Evolutionary conservation across 106 monocot genomes (phyloP), one percentile per base, ranked within the genome.

Genomic region (Acorus gramineus): DNA sequence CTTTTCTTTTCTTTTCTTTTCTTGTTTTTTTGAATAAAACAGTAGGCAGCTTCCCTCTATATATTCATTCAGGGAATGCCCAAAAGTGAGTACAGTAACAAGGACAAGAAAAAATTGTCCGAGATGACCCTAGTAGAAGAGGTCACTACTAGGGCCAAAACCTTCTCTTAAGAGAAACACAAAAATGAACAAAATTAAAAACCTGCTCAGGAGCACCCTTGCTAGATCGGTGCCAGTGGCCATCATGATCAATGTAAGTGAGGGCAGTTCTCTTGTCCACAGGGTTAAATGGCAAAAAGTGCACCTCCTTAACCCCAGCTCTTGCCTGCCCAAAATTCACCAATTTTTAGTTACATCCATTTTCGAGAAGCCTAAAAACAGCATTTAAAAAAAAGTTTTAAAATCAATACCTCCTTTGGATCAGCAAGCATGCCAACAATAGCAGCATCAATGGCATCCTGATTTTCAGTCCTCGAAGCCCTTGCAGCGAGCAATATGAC

Each of bases 141-240:
- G 42, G 53, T 50, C 14, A 51, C 2, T 52, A 47, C 8, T 4
- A 6, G 49, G 5, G 13, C 5, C 12, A 57, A 1, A 61, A 14
- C 28, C 28, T 28, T 28, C 28, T 28, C 28, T 28, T 11, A 3
- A 55, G 49, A 46, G 11, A 12, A 14, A 63, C n/a, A 10, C n/a
- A 14, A 11, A 8, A 63, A 6, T 50, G 8, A 7, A 58, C 1
- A 42, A 44, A 77, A 7, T 9, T 44, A 10, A 42, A 44, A 55
- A 93, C 89, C 89, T 94, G 95, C 74, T 96, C 95, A 2, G 95
- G 95, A 44, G 95, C 95, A 61, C 95, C 95, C 72, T 96, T 96
- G 72, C 95, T 96, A 6, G 61, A 87, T 57, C 95, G 95, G 60
- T 85, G 90, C 95, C 95, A 96, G 44, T 83, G 65, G 6, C 85